Evolutionary conservation across 169 alveolate genomes (phyloP).

Genomic region (Cryptosporidium xiaoi): DNA sequence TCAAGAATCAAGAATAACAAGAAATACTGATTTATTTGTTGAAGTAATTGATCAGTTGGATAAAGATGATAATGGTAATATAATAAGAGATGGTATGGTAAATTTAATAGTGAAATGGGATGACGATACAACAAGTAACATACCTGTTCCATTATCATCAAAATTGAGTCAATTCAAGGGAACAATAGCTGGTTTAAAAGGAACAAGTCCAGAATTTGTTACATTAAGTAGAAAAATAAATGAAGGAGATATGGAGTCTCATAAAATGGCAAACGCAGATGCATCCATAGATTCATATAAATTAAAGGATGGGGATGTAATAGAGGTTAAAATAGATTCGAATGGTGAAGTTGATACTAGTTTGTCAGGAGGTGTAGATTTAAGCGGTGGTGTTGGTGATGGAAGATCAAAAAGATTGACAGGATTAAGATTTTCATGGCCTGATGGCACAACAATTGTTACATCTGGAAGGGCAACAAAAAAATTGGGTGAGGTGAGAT

Average conservation of each 20-base stretch:
- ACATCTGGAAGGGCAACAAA: conserved; percentile 54
- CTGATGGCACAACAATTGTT: conserved; percentile 68
- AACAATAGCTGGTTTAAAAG: conserved; percentile 70
- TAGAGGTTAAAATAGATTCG: conserved; percentile 28
- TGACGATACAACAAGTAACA: conserved; percentile 62
- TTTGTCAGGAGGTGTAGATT: background rate
- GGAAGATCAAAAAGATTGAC: conserved; percentile 40
- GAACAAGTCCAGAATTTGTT: conserved; percentile 55
- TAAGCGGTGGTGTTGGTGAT: background rate
- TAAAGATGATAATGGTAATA: conserved; percentile 65
- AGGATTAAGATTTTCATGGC: conserved; percentile 67
- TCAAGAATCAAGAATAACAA: conserved; percentile 52
- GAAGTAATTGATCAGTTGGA: conserved; percentile 50
- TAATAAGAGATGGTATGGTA: conserved; percentile 63
- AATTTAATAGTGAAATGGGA: conserved; percentile 69
- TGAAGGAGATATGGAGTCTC: conserved; percentile 22
- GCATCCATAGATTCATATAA: conserved; percentile 63
- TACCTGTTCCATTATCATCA: conserved; percentile 66
- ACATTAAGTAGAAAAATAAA: conserved; percentile 42
- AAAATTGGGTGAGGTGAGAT: conserved; percentile 48
- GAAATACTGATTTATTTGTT: conserved; percentile 52
- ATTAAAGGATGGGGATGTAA: conserved; percentile 65
- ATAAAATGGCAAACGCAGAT: conserved; percentile 50
- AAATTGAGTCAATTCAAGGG: conserved; percentile 64
- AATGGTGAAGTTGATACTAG: conserved; percentile 39